A percentile compares a stretch with the other conserved stretches of the same genome.
These are phyloP conservation scores for Elongisporangium prolatum DNA, from an alignment of 352 stramenopile species.

Conservation along the genomic window DNA sequence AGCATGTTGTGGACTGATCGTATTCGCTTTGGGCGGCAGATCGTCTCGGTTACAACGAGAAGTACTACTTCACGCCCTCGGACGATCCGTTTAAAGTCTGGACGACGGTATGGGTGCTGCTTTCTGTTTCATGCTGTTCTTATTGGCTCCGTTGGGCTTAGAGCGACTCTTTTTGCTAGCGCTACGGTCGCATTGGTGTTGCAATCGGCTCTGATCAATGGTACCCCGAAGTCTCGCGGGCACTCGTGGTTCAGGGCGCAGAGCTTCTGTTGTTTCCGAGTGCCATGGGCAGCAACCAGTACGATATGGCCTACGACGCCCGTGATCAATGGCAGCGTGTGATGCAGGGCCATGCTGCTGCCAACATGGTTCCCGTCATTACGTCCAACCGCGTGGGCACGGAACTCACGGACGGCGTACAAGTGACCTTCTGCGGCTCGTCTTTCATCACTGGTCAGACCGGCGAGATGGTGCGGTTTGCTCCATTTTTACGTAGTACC, in stretches of 20 bases:
- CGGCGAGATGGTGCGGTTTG: conserved; percentile 74
- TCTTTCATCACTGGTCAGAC: conserved; percentile 92
- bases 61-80: conserved; percentile 92
- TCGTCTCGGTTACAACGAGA: conserved; percentile 88
- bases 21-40: conserved; percentile 27
- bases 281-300: conserved; percentile 83
- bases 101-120: conserved; percentile 63
- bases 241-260: conserved; percentile 84
- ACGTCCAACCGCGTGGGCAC: conserved; percentile 88
- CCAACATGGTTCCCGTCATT: conserved; percentile 89
- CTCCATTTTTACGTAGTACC: neutral
- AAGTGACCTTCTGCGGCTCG: conserved; percentile 89
- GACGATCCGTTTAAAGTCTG: conserved; percentile 89
- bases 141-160: neutral
- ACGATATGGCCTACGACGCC: conserved; percentile 84
- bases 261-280: conserved; percentile 84
- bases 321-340: conserved; percentile 89
- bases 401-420: conserved; percentile 74
- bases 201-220: conserved; percentile 91
- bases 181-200: conserved; percentile 85
- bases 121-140: neutral
- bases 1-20: neutral
- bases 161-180: conserved; percentile 20
- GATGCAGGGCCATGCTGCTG: conserved; percentile 88
- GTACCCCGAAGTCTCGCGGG: conserved; percentile 88